Evolutionary conservation across 192 early-diverging fungal genomes (phyloP).

Genomic region (Chytriomyces sp.): DNA sequence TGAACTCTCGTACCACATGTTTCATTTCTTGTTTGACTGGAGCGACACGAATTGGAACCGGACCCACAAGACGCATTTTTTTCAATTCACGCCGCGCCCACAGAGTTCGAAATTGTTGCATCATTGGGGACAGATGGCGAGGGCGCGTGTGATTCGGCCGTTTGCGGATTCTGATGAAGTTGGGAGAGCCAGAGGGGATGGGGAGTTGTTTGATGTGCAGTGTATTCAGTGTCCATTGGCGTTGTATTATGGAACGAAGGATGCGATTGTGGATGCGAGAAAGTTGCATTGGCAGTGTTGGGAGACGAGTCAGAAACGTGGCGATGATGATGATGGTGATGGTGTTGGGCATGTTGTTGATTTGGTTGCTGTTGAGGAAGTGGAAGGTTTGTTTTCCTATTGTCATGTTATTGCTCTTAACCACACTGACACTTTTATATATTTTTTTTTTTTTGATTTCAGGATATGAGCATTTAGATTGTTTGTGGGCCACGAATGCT

Average conservation of each 20-base stretch:
- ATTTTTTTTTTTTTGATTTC: too few species aligned
- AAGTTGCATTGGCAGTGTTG: slow-evolving; percentile 33
- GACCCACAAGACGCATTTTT: slow-evolving; percentile 50
- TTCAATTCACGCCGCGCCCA: slow-evolving; percentile 62
- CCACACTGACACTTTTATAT: too few species aligned
- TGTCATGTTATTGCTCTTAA: too few species aligned
- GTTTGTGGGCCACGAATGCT: slow-evolving; percentile 32
- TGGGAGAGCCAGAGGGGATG: not conserved
- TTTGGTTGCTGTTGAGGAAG: slow-evolving; percentile 30
- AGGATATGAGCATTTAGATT: slow-evolving; percentile 37
- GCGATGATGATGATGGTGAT: not conserved
- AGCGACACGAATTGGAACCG: slow-evolving; percentile 50
- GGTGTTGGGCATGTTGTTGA: slow-evolving; percentile 6
- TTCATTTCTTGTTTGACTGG: slow-evolving; percentile 59
- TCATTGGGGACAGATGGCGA: slow-evolving; percentile 44
- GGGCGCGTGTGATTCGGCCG: slow-evolving; percentile 22
- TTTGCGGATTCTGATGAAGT: not conserved
- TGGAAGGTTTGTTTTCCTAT: slow-evolving; percentile 1
- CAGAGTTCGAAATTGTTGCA: slow-evolving; percentile 37
- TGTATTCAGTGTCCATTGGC: slow-evolving; percentile 47
- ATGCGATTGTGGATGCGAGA: slow-evolving; percentile 54
- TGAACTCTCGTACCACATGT: slow-evolving; percentile 53
- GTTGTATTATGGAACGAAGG: slow-evolving; percentile 52
- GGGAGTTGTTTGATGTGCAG: slow-evolving; percentile 5
- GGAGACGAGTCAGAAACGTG: slow-evolving; percentile 19